Base-by-base conservation (phyloP, 2,329 filamentous ascomycete genomes). In the Stachybotrys chlorohalonatus region DNA sequence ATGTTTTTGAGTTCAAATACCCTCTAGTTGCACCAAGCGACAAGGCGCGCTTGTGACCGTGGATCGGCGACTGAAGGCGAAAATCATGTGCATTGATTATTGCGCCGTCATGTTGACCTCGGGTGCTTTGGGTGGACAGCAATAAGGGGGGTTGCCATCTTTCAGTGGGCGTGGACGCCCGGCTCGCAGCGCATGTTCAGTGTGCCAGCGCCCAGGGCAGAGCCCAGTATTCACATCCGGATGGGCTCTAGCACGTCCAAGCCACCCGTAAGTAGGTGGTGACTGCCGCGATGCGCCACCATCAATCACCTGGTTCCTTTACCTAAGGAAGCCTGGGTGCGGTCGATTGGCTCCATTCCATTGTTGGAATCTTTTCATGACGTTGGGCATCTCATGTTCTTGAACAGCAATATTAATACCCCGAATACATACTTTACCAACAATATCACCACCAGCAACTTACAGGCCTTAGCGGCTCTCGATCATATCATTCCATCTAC, bases 1-100 rank as follows among this genome's bases (percentile, higher is more conserved):
- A 73, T 72, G 64, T 64, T 72, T 66, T 63, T 65, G 59, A 53
- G 58, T 59, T 58, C 36, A 13, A 13, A 42, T 9, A 42, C 36
- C 13, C 9, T 13, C 9, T 13, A 42, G 36, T 9, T 42, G 36
- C 3, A 9, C 13, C 13, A 13, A 13, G 36, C 36, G 36, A 42
- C 36, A 42, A 5, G 36, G 36, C 36, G 36, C 36, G 36, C 36
- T 42, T 42, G 8, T 13, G 36, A 9, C 13, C 9, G 13, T 42
- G 36, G 13, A 42, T 42, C 13, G 8, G 36, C 5, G 36, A 42
- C 36, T 42, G 36, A 42, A 42, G 36, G 36, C 36, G 13, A 42
- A 42, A 24, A 24, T 62, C 54, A 59, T 62, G 58, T 61, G 60
- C 62, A 59, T 39, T 52, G 56, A 53, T 30, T 31, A 49, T 17